Evolutionary conservation across 2,329 filamentous ascomycete genomes (phyloP).

Genomic region (Lojkania enalia): DNA sequence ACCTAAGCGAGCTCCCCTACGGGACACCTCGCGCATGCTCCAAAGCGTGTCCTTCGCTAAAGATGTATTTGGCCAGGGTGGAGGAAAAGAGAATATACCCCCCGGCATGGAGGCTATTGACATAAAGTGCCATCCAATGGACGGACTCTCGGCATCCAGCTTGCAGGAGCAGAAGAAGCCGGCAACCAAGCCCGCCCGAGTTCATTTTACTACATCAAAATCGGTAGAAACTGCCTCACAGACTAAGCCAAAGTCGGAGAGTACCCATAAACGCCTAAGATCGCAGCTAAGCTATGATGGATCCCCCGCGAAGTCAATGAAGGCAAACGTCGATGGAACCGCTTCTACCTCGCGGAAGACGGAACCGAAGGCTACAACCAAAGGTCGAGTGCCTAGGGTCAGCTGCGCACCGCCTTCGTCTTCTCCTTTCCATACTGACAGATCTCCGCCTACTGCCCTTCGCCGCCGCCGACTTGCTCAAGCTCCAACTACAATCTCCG

Average conservation of each 20-base stretch:
- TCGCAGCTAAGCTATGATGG: constrained; percentile 36
- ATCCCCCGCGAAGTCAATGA: constrained; percentile 41
- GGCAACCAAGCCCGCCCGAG: constrained; percentile 27
- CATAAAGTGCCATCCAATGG: constrained; percentile 28
- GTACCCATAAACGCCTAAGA: constrained; percentile 38
- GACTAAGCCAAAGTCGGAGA: constrained; percentile 29
- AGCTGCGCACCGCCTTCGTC: constrained; percentile 29
- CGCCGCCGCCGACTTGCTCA: constrained; percentile 29
- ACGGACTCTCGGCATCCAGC: constrained; percentile 38
- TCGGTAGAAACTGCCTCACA: constrained; percentile 20
- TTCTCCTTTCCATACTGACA: constrained; percentile 42
- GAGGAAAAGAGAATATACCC: constrained; percentile 66
- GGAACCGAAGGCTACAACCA: constrained; percentile 17
- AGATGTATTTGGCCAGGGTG: constrained; percentile 57
- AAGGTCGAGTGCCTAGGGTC: constrained; percentile 25
- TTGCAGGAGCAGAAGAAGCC: constrained; percentile 31
- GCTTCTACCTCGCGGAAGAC: constrained; percentile 31
- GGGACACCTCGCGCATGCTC: constrained; percentile 42
- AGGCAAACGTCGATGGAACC: constrained; percentile 31
- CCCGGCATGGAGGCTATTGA: constrained; percentile 48
- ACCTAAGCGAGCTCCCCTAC: constrained; percentile 56
- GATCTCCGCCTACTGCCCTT: constrained; percentile 41
- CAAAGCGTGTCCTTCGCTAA: constrained; percentile 48
- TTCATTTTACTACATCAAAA: constrained; percentile 34
- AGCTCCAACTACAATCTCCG: constrained; percentile 34